Conservation (phyloP, 352 stramenopile species). For the Globisporangium paddicum region DNA sequence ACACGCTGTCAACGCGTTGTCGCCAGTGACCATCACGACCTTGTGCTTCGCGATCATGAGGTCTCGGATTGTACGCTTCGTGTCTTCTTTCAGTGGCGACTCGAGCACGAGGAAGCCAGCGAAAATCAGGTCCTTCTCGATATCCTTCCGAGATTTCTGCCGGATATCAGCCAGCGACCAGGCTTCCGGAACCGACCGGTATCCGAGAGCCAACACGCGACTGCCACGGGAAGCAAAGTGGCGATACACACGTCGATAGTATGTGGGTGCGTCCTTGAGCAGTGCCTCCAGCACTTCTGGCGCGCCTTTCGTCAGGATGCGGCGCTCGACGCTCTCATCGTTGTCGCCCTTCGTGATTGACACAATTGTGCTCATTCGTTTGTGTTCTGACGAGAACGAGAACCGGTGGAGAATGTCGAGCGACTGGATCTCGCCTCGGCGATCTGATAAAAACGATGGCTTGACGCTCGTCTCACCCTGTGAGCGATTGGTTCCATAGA, state of each 20-base stretch:
- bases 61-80: slow-evolving; percentile 76
- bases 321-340: slow-evolving; percentile 24
- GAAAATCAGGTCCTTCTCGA: slow-evolving; percentile 87
- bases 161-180: slow-evolving; percentile 21
- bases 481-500: slow-evolving; percentile 15
- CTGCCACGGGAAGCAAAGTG: slow-evolving; percentile 38
- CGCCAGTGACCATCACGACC: slow-evolving; percentile 94
- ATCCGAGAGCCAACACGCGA: slow-evolving; percentile 88
- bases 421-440: slow-evolving; percentile 23
- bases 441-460: slow-evolving; percentile 26
- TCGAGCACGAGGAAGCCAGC: slow-evolving; percentile 92
- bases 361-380: slow-evolving; percentile 91
- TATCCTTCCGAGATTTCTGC: slow-evolving; percentile 27
- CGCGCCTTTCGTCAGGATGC: slow-evolving; percentile 91
- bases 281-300: slow-evolving; percentile 87
- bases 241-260: slow-evolving; percentile 50
- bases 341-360: slow-evolving; percentile 25
- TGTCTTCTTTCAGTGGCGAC: slow-evolving; percentile 92
- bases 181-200: slow-evolving; percentile 41
- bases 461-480: slow-evolving; percentile 13
- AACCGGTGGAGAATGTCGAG: slow-evolving; percentile 80
- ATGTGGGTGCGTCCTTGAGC: slow-evolving; percentile 58
- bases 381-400: slow-evolving; percentile 86
- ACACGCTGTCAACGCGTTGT: slow-evolving; percentile 90
- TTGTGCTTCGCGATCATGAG: slow-evolving; percentile 73